These are phyloP conservation scores for Dictyostelium brefeldianum DNA, from an alignment of 78 protist species.

Conservation along the genomic window DNA sequence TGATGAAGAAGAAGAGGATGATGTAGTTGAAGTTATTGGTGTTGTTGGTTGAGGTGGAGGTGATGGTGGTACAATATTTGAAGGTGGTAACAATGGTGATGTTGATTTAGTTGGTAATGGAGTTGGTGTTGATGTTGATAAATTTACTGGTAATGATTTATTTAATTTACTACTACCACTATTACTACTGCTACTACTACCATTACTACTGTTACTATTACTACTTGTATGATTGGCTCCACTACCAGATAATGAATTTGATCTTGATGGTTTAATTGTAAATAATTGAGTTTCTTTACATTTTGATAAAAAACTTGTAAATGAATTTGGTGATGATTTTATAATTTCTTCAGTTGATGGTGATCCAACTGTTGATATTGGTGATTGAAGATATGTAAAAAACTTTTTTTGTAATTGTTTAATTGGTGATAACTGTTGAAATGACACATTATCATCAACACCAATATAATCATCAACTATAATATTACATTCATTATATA, in stretches of 20 bases:
- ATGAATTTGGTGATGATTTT: conserved; percentile 15
- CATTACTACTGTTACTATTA: not conserved
- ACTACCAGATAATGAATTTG: not conserved
- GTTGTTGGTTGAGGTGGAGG: not conserved
- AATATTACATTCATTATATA: conserved; percentile 44
- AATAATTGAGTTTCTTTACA: conserved; percentile 27
- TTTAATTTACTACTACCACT: conserved; percentile 2
- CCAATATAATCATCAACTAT: conserved; percentile 43
- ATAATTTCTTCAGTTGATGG: conserved; percentile 48
- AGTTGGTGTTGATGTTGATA: conserved; percentile 13
- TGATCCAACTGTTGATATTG: conserved; percentile 45
- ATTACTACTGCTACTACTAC: not conserved
- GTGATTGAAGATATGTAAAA: conserved; percentile 52
- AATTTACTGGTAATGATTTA: not conserved
- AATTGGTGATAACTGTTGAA: not conserved
- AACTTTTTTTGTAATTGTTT: conserved; percentile 24
- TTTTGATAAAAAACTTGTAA: conserved; percentile 38
- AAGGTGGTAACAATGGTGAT: conserved; percentile 2
- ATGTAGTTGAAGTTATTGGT: not conserved
- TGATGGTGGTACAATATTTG: not conserved
- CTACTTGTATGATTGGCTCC: not conserved
- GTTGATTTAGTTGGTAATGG: not conserved
- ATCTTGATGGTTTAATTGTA: conserved; percentile 33
- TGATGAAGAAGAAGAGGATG: conserved; percentile 12
- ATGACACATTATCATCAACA: not conserved